A percentile compares a stretch with the other conserved stretches of the same genome.
phyloP scores from a whole-genome alignment of 75 land plant species.

The Selaginella tamariscina region DNA sequence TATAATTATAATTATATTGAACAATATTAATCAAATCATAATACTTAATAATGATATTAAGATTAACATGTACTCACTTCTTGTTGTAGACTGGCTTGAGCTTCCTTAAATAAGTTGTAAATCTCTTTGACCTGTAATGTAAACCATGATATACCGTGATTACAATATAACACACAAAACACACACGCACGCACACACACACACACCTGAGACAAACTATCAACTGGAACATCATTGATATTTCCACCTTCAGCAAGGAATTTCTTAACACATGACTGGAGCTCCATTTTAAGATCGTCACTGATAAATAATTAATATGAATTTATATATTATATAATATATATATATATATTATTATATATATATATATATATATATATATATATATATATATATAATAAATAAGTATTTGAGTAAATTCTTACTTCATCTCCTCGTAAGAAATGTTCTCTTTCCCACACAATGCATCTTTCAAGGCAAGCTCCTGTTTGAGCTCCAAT shows the following conservation, averaged over 20 bases:
- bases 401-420: background rate
- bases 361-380: background rate
- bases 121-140: constrained; percentile 29
- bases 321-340: constrained; percentile 8
- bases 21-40: background rate
- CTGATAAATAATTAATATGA: constrained; percentile 12
- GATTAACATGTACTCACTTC: constrained; percentile 16
- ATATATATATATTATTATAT: background rate
- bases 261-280: constrained; percentile 16
- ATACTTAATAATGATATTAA: background rate
- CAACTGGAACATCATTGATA: constrained; percentile 24
- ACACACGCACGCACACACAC: background rate
- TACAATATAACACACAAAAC: background rate
- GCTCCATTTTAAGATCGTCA: constrained; percentile 16
- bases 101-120: constrained; percentile 27
- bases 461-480: constrained; percentile 29
- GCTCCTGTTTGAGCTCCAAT: constrained; percentile 21
- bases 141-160: too few species aligned
- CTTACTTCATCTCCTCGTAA: constrained; percentile 31
- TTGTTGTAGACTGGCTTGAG: constrained; percentile 18
- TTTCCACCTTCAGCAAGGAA: constrained; percentile 22
- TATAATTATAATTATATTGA: too few species aligned
- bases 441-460: constrained; percentile 18
- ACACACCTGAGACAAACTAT: constrained; percentile 19
- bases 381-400: background rate